These are phyloP conservation scores for Sporothrix variecibatus DNA, from an alignment of 2,329 filamentous ascomycete species.

Conservation along the genomic window DNA sequence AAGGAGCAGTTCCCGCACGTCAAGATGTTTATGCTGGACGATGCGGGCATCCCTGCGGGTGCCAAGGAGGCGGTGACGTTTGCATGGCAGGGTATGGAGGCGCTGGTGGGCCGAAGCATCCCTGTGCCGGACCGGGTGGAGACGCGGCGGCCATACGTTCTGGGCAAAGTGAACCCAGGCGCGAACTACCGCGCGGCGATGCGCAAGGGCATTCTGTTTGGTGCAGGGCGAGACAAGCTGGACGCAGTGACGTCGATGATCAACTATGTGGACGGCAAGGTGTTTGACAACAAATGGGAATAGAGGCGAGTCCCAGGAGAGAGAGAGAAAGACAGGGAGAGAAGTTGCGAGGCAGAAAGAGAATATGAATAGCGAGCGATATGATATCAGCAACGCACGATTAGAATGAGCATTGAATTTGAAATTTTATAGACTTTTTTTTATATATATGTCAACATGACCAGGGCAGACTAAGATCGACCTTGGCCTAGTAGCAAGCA, in stretches of 20 bases:
- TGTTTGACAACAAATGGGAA: constrained; percentile 47
- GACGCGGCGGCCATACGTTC: constrained; percentile 51
- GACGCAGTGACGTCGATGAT: constrained; percentile 52
- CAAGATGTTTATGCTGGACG: constrained; percentile 57
- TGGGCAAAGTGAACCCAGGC: constrained; percentile 58
- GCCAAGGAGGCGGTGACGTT: constrained; percentile 64
- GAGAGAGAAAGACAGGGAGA: background rate
- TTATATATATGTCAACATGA: background rate
- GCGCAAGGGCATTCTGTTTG: constrained; percentile 55
- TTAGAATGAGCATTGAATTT: background rate
- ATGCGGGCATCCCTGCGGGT: constrained; percentile 56
- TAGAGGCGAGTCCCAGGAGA: background rate
- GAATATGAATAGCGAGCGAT: background rate
- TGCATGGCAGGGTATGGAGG: constrained; percentile 63
- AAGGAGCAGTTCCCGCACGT: constrained; percentile 51
- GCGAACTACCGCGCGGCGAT: constrained; percentile 57
- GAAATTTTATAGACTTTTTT: background rate
- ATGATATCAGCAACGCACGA: background rate
- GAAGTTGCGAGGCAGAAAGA: background rate
- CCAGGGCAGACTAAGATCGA: background rate
- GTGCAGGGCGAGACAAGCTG: constrained; percentile 46
- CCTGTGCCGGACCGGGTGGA: constrained; percentile 56
- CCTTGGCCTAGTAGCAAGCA: background rate
- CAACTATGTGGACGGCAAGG: constrained; percentile 51
- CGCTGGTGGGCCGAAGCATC: constrained; percentile 56